Evolutionary conservation across 495 filamentous ascomycete genomes (phyloP), one percentile per base, ranked within the genome.

Genomic region (Staphylotrichum tortipilum): DNA sequence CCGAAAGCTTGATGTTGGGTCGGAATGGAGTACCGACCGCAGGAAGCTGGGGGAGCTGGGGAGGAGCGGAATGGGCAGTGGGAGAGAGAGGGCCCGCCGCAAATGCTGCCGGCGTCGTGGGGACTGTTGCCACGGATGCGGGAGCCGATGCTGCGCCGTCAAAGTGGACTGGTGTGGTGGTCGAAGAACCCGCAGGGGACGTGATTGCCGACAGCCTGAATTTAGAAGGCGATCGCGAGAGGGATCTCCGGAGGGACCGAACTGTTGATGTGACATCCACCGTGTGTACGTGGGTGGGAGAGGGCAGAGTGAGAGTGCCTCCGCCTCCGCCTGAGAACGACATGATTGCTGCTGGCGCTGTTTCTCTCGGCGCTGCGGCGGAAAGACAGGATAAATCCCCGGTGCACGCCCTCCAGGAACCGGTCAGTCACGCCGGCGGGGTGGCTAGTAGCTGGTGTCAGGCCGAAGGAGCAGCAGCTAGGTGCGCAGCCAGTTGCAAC

Each of bases 161-260:
- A n/a, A n/a, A n/a, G n/a, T n/a, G n/a, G 50, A 54, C 28, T 52
- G 53, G 10, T 41, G 49, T 10, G 53, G 15, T 35, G 40, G 36
- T 17, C 6, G 53, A 37, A 12, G 36, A 14, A 3, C 48, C 26
- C 17, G 48, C 19, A 17, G 57, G 43, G 1, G 55, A 50, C 6
- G 52, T 22, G 7, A 41, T 36, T 8, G 52, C 37, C 24, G 80
- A 68, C 22, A 90, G 64, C 30, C 77, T 78, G 57, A 89, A 87
- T 62, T 89, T 94, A 8, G 89, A 94, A 9, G 89, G 89, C 9
- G 89, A 94, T 38, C 87, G 76, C 23, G 88, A 94, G 39, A 95
- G 72, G 18, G 89, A 94, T 55, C 88, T 84, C 35, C 88, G 78
- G 35, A 95, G 67, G 54, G 88, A 82, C 54, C 83, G 75, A 44